Evolutionary conservation across 805 yeast genomes (phyloP), one percentile per base, ranked within the genome.

Genomic region (Jamesozyma spencerorum): DNA sequence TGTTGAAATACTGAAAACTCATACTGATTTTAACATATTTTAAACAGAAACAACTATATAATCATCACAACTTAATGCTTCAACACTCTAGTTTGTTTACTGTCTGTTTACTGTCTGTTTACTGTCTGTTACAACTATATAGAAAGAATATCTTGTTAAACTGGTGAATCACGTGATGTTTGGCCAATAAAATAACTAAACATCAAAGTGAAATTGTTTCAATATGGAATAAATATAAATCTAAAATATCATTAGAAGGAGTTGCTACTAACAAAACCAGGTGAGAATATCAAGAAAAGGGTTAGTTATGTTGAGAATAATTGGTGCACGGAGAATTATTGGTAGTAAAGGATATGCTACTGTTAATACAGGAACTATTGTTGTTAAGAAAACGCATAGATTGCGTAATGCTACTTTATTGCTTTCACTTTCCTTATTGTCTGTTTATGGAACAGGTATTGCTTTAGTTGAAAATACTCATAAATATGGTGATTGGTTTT

Each of bases 401-500:
- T 43, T 60, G 27, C 60, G 66, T 29, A 63, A 60, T 37, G 53
- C 63, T 27, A 41, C 64, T 10, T 31, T 52, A 17, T 58, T 59
- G 29, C 39, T 64, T 12, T 48, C 63, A 2, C 39, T 60, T 10
- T 65, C 64, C 2, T 44, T 65, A 3, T 50, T 64, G 2, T 54
- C 62, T 3, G 55, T 73, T 19, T 81, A 79, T 48, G 77, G 74
- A 28, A 77, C 71, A 28, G 85, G 84, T 39, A 71, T 77, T n/a
- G 74, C 71, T 39, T 62, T 71, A 42, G 68, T 86, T 12, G 63
- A 76, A 24, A 70, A 70, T 53, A 82, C 79, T 48, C 83, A 78
- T 47, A 66, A 73, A 14, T 70, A 79, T 55, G 79, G 75, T 48
- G 85, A 81, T 48, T 47, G 67, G 35, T 81, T 78, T 58, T 68